Base-by-base conservation (phyloP, 148 eudicot species). In the Linanthus parryae region DNA sequence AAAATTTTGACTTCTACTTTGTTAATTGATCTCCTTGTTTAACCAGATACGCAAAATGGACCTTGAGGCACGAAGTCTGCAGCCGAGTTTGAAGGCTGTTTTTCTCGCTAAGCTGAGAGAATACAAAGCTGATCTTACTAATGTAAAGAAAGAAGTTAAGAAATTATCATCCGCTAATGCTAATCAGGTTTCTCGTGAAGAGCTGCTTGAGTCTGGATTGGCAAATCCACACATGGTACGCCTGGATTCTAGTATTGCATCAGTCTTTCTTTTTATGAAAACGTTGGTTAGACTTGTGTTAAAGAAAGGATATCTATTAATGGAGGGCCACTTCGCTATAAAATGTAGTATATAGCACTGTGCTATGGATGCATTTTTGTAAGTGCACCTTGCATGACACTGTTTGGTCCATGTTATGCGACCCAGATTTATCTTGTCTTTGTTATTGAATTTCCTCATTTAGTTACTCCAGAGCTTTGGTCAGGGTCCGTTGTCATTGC, bases 31-130 rank as follows among this genome's bases (percentile, higher is more conserved):
- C 42, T 27, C 45, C 48, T 21, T 31, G 36, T 46, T 34, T 65
- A 40, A 50, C 47, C 73, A 89, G 97, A 82, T 89, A 50, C 82
- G 97, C 16, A 89, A 89, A 75, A 89, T 89, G 97, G 97, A 89
- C 65, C 81, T 89, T 39, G 97, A 89, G 77, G 97, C 94, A 21
- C 74, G 94, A 74, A 89, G 94, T 69, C 70, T 89, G 74, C 97
- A 82, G 75, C 94, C 94, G 15, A 82, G 80, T 54, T 40, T 77
- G 72, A 89, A 85, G 69, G 94, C 94, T 52, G 80, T 79, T 62
- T 79, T 89, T 52, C 97, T 89, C 57, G 87, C 97, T 14, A 89
- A 89, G 74, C 68, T 89, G 41, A 74, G 97, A 69, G 97, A 89
- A 52, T 89, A 89, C 56, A 84, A 84, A 52, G 72, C 97, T 29